Percentiles rank a stretch among this genome's conserved stretches.
Conservation (phyloP, 345 rosid genomes). For the sweet orange (Citrus sinensis) region DVS_A1.0 CM039166.1:2220501-2221000, state of each 20-base stretch:
- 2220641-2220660: not conserved
- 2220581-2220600: not conserved
- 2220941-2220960: no score
- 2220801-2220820: no score
- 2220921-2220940: no score
- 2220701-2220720: not conserved
- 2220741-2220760: not conserved
- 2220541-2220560: not conserved
- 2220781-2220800: no score
- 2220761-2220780: not conserved
- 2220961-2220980: no score
- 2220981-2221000: no score
- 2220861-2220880: no score
- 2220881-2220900: no score
- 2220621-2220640: no score
- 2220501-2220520: not conserved
- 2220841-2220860: no score
- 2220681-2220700: not conserved
- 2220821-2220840: no score
- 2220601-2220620: not conserved
- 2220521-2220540: not conserved
- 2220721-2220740: not conserved
- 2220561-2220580: not conserved
- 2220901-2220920: no score
- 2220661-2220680: not conserved